These are phyloP conservation scores for Fraxinus latifolia DNA, from an alignment of 305 asterid species.

Conservation along the genomic window DNA sequence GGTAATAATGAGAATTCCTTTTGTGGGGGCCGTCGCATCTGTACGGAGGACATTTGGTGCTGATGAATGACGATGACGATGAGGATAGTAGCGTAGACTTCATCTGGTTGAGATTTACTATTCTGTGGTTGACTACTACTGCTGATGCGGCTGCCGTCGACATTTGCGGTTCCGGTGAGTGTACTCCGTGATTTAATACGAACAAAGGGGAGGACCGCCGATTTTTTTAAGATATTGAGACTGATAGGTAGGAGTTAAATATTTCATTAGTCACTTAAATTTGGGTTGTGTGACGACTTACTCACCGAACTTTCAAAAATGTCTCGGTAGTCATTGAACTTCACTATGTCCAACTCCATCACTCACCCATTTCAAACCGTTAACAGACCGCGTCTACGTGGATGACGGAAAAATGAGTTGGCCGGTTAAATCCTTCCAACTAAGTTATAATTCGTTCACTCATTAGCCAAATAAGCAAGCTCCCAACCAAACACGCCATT, in stretches of 20 bases:
- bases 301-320: too few relatives aligned
- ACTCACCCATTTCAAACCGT: too few relatives aligned
- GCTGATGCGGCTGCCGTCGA: conserved; percentile 32
- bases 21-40: conserved; percentile 23
- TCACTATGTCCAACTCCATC: too few relatives aligned
- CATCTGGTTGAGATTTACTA: neutral
- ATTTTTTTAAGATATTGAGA: conserved; percentile 1
- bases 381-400: too few relatives aligned
- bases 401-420: too few relatives aligned
- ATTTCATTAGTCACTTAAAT: too few relatives aligned
- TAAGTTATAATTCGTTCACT: too few relatives aligned
- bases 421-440: too few relatives aligned
- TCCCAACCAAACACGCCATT: too few relatives aligned
- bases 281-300: too few relatives aligned
- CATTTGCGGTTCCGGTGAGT: conserved; percentile 14
- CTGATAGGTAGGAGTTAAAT: neutral
- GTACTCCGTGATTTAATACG: neutral
- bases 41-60: conserved; percentile 22
- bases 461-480: too few relatives aligned
- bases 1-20: conserved; percentile 22
- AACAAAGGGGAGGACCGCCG: conserved; percentile 18
- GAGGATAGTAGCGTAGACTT: conserved; percentile 11
- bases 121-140: conserved; percentile 24
- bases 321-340: too few relatives aligned
- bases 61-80: conserved; percentile 12